phyloP scores from a whole-genome alignment of 208 protist genomes.

The Leishmania martiniquensis region DNA sequence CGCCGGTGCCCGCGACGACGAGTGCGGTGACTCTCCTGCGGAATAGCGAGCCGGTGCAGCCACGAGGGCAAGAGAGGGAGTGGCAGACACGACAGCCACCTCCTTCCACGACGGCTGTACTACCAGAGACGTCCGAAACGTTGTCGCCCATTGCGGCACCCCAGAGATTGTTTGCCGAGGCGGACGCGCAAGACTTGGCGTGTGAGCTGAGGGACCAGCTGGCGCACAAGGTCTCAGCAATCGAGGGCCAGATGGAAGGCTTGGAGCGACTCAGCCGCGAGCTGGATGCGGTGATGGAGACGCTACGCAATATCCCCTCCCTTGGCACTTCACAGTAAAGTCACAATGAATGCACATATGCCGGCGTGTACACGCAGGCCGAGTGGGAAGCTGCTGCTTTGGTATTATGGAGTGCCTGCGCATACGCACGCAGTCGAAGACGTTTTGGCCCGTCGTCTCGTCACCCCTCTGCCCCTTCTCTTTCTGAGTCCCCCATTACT shows the following conservation, averaged over 20 bases:
- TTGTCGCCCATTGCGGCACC: too few relatives aligned
- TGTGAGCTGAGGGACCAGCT: constrained; percentile 19
- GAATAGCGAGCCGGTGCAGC: constrained; percentile 1
- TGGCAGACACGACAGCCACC: neutral
- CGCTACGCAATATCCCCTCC: constrained; percentile 32
- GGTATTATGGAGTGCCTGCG: too few relatives aligned
- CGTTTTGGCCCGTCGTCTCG: too few relatives aligned
- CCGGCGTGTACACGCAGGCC: neutral
- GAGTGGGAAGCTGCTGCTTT: too few relatives aligned
- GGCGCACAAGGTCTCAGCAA: constrained; percentile 31
- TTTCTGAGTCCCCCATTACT: too few relatives aligned
- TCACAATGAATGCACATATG: neutral
- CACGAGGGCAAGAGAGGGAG: neutral
- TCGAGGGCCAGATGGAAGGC: constrained; percentile 22
- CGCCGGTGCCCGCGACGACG: neutral
- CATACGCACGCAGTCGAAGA: too few relatives aligned
- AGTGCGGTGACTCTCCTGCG: neutral
- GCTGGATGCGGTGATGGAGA: constrained; percentile 44
- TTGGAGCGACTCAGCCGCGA: constrained; percentile 42
- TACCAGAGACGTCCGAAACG: too few relatives aligned
- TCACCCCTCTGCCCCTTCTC: too few relatives aligned
- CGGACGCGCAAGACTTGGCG: constrained; percentile 8
- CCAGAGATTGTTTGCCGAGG: neutral
- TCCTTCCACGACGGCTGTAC: neutral
- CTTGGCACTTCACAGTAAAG: neutral